Evolutionary conservation across 306 rosid species (phyloP).

Genomic region (Acacia acuminata): DNA sequence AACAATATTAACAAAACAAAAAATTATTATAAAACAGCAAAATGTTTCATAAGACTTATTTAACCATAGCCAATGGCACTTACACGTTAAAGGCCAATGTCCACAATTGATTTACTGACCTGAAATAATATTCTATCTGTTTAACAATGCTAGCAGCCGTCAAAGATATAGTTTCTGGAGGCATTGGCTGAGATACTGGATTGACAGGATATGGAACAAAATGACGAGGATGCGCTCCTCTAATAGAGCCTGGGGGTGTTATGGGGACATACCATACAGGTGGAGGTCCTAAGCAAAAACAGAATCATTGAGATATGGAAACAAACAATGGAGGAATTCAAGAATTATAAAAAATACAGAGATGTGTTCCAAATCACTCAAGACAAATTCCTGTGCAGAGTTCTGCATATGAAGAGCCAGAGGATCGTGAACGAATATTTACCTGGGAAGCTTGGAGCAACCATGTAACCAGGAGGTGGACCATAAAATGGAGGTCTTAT

Average conservation of each 20-base stretch:
- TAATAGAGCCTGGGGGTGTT: slow-evolving; percentile 65
- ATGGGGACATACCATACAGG: slow-evolving; percentile 69
- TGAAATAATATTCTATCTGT: slow-evolving; percentile 90
- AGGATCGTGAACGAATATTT: slow-evolving; percentile 33
- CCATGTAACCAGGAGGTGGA: slow-evolving; percentile 77
- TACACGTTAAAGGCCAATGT: slow-evolving; percentile 16
- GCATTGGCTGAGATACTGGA: slow-evolving; percentile 47
- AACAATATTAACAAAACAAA: slow-evolving; percentile 1
- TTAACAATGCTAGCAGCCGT: slow-evolving; percentile 60
- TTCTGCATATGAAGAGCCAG: not conserved
- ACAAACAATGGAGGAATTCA: slow-evolving; percentile 4
- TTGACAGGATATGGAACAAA: slow-evolving; percentile 59
- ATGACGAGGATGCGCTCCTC: slow-evolving; percentile 68
- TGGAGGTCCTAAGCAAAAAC: slow-evolving; percentile 62
- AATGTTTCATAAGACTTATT: not conserved
- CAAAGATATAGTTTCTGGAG: slow-evolving; percentile 60
- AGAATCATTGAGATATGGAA: slow-evolving; percentile 24
- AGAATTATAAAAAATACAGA: not conserved
- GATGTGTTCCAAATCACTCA: slow-evolving; percentile 14
- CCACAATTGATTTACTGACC: slow-evolving; percentile 48
- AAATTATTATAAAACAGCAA: not conserved
- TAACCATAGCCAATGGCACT: not conserved
- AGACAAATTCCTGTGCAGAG: not conserved
- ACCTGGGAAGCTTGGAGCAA: slow-evolving; percentile 83
- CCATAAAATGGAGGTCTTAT: slow-evolving; percentile 63